These are phyloP conservation scores for Termitomyces sp. DNA, from an alignment of 1,284 basidiomycete species.

Conservation along the genomic window DNA sequence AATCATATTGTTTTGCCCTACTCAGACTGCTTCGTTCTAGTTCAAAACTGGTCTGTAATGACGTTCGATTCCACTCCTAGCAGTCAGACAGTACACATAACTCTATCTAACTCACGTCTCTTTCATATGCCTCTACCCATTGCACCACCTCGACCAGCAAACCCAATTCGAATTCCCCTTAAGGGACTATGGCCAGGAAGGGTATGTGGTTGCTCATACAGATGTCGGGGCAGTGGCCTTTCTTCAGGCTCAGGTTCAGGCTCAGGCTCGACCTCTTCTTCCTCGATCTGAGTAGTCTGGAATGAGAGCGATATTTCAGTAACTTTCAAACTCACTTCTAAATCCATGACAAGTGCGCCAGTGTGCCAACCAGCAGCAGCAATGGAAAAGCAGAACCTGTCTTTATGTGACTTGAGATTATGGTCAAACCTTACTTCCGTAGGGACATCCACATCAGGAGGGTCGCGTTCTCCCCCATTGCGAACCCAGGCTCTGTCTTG, in stretches of 20 bases:
- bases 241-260: constrained; percentile 12
- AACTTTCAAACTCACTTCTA: constrained; percentile 42
- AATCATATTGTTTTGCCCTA: not conserved
- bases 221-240: constrained; percentile 6
- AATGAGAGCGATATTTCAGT: not conserved
- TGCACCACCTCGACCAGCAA: constrained; percentile 9
- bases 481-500: constrained; percentile 28
- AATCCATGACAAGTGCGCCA: constrained; percentile 79
- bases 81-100: not conserved
- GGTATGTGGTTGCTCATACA: constrained; percentile 4
- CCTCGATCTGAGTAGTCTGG: constrained; percentile 17
- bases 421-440: constrained; percentile 69
- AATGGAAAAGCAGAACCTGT: constrained; percentile 72
- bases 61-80: constrained; percentile 69
- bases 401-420: constrained; percentile 39
- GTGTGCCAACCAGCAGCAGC: constrained; percentile 86
- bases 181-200: constrained; percentile 20
- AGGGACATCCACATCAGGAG: constrained; percentile 52
- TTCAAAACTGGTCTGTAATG: too few relatives aligned
- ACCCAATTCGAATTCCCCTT: constrained; percentile 26
- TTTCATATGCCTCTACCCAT: not conserved
- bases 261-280: constrained; percentile 10
- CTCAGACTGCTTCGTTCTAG: not conserved
- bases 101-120: not conserved
- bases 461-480: constrained; percentile 25